phyloP scores from a whole-genome alignment of 441 rosid species.

The Croton setiger region DNA sequence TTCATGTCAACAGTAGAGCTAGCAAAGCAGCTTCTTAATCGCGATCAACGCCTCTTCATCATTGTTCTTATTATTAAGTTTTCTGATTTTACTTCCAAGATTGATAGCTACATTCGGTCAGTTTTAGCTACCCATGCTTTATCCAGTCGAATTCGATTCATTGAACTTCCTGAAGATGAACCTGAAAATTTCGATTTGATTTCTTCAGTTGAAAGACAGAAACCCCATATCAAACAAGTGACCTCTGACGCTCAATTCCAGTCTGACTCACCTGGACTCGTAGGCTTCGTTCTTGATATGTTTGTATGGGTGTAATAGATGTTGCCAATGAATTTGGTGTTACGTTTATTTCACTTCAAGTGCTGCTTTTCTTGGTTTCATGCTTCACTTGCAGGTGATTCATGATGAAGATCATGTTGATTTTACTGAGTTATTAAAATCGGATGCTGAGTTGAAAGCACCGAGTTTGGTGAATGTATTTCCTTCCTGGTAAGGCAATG shows the following conservation, averaged over 20 bases:
- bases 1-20: constrained; percentile 37
- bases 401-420: not conserved
- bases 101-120: not conserved
- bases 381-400: not conserved
- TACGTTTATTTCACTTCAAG: not conserved
- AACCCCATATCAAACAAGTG: constrained; percentile 15
- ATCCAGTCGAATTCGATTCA: not conserved
- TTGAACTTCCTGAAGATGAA: constrained; percentile 8
- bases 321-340: not conserved
- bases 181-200: not conserved
- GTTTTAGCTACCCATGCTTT: not conserved
- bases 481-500: constrained; percentile 18
- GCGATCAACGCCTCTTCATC: constrained; percentile 32
- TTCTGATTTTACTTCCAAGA: constrained; percentile 25
- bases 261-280: not conserved
- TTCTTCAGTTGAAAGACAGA: constrained; percentile 2
- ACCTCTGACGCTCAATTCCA: not conserved
- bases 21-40: constrained; percentile 33
- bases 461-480: not conserved
- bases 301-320: constrained; percentile 9
- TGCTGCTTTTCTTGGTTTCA: not conserved
- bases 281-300: constrained; percentile 8
- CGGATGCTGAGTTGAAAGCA: not conserved
- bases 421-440: not conserved
- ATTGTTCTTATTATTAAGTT: constrained; percentile 34